Evolutionary conservation across 306 rosid genomes (phyloP).

Genomic region (Cicer pinnatifidum): DNA sequence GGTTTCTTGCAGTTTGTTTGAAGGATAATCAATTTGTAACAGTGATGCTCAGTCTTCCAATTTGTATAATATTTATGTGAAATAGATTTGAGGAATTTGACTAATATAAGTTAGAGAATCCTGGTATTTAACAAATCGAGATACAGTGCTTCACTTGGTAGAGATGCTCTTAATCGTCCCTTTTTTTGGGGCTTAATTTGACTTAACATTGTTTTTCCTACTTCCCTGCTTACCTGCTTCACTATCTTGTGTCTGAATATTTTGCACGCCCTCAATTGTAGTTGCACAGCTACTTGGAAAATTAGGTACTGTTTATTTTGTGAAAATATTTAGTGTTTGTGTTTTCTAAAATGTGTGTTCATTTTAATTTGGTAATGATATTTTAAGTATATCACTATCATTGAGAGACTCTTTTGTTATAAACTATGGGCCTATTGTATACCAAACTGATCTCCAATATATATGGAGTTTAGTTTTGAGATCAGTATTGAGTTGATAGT

Average conservation of each 20-base stretch:
- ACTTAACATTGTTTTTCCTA: not conserved
- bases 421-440: no score
- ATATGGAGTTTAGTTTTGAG: not conserved
- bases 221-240: slow-evolving; percentile 17
- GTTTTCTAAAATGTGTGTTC: no score
- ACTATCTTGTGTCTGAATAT: slow-evolving; percentile 2
- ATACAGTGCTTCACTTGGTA: slow-evolving; percentile 22
- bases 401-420: no score
- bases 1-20: slow-evolving; percentile 31
- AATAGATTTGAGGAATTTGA: slow-evolving; percentile 30
- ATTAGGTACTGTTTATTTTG: not conserved
- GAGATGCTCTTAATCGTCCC: slow-evolving; percentile 23
- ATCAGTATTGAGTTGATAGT: not conserved
- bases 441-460: no score
- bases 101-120: slow-evolving; percentile 16
- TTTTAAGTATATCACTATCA: no score
- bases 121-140: slow-evolving; percentile 11
- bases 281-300: not conserved
- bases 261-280: not conserved
- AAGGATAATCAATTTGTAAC: slow-evolving; percentile 19
- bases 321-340: no score
- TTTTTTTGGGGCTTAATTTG: not conserved
- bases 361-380: no score
- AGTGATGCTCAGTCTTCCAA: slow-evolving; percentile 33
- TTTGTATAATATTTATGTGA: slow-evolving; percentile 37